These are phyloP conservation scores for Grammothele lineata DNA, from an alignment of 768 basidiomycete species.

Conservation along the genomic window DNA sequence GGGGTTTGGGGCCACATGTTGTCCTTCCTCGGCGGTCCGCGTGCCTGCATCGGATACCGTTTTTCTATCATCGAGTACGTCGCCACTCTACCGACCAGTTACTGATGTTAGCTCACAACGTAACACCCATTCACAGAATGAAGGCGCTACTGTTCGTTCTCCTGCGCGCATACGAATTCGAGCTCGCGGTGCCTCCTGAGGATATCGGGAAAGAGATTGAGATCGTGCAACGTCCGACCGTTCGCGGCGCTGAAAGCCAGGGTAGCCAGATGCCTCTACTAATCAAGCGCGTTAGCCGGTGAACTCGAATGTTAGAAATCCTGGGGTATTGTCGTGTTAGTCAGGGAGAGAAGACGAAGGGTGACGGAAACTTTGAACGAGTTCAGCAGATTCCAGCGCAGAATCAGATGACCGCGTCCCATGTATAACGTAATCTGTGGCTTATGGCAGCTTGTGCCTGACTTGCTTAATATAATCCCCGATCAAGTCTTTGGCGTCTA, in stretches of 20 bases:
- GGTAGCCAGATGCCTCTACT: conserved; percentile 22
- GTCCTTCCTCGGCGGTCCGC: conserved; percentile 61
- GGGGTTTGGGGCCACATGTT: conserved; percentile 58
- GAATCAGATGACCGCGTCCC: no score
- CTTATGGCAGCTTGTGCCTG: no score
- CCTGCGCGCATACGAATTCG: conserved; percentile 26
- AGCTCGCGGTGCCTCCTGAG: conserved; percentile 22
- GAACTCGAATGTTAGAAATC: no score
- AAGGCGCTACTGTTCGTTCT: conserved; percentile 30
- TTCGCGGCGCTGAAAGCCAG: conserved; percentile 12
- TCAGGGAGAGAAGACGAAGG: no score
- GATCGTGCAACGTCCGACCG: conserved; percentile 21
- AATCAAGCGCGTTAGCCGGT: no score
- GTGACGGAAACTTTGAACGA: no score
- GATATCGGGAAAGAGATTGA: conserved; percentile 13
- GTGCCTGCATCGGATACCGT: conserved; percentile 65
- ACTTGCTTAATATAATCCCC: no score
- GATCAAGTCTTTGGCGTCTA: no score
- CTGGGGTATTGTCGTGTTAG: no score
- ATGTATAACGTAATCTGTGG: no score
- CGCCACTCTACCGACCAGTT: no score
- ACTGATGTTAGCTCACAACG: neutral
- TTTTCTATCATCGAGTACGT: conserved; percentile 59
- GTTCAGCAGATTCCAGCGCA: no score
- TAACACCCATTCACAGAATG: conserved; percentile 15